phyloP scores from a whole-genome alignment of 257 asterid species.

The Nicotiana undulata region DNA sequence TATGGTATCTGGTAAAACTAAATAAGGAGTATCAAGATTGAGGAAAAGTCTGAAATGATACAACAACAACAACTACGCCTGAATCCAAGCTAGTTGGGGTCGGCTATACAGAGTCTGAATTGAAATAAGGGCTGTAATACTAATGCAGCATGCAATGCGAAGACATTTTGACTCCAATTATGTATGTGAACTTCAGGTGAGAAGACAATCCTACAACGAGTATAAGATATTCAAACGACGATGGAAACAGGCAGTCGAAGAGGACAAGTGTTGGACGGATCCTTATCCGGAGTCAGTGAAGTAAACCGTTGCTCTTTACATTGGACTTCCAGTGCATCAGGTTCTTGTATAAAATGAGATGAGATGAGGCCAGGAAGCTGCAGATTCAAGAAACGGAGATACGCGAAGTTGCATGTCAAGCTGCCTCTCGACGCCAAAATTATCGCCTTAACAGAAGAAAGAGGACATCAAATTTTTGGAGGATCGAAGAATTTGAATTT shows the following conservation, averaged over 20 bases:
- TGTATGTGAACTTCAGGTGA: conserved; percentile 31
- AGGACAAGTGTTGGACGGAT: conserved; percentile 56
- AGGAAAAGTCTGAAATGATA: neutral
- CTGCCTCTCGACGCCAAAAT: neutral
- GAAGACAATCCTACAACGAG: conserved; percentile 73
- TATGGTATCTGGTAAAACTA: neutral
- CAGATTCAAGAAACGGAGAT: neutral
- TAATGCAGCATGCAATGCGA: neutral
- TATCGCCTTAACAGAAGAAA: neutral
- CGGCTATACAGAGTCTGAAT: neutral
- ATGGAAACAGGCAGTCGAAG: conserved; percentile 53
- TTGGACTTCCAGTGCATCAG: neutral
- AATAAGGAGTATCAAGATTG: neutral
- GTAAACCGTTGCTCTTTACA: neutral
- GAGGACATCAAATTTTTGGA: neutral
- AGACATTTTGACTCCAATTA: neutral
- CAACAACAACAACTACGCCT: neutral
- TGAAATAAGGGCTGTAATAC: neutral
- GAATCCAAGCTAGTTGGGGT: neutral
- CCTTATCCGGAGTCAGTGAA: conserved; percentile 31
- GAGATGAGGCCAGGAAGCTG: neutral
- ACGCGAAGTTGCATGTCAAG: neutral
- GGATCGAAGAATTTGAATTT: neutral
- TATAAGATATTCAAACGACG: conserved; percentile 56
- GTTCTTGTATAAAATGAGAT: neutral